Base-by-base conservation (phyloP, 2,329 filamentous ascomycete species). In the Colletotrichum scovillei region DNA sequence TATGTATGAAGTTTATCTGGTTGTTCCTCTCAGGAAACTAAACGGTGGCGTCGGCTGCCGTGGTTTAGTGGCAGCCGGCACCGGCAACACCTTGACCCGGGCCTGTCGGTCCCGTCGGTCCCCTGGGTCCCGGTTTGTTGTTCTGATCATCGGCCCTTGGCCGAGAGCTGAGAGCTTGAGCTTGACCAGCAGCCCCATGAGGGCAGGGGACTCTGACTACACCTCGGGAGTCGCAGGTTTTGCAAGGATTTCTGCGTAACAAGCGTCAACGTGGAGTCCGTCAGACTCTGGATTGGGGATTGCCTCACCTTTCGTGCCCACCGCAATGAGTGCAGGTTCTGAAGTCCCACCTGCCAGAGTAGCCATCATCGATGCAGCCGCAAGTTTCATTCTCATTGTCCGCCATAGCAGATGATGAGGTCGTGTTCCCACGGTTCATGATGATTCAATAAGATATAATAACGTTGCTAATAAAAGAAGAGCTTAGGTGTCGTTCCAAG, bases 281-380 rank as follows among this genome's bases (percentile, higher is more conserved):
- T n/a, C 1, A 46, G 30, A 38, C 14, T 24, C 30, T 19, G 26
- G 49, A 14, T 12, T 35, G 12, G 24, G 7, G 19, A 7, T 19
- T 3, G 30, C 14, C 24, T 49, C 12, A 66, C 71, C 71, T 60
- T 26, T 70, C 55, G 42, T 73, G 60, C 24, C 71, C 71, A 26
- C 55, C 38, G 24, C 73, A 75, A 16, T 70, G 65, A 11, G 49
- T 57, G 46, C 73, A 75, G 9, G 69, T 73, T 55, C 49, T 66
- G 60, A 73, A 73, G 46, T 73, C 71, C 71, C 71, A 73, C 28
- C 63, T 73, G 16, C 55, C 65, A 16, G 57, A 42, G 42, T 73
- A 58, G 19, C 63, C 42, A 58, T 76, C 76, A 30, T 69, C 69
- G 16, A 77, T 58, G 66, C 76, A 77, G n/a, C 73, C 76, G 56